Evolutionary conservation across 169 alveolate genomes (phyloP), one percentile per base, ranked within the genome.

Genomic region (Theileria equi): DNA sequence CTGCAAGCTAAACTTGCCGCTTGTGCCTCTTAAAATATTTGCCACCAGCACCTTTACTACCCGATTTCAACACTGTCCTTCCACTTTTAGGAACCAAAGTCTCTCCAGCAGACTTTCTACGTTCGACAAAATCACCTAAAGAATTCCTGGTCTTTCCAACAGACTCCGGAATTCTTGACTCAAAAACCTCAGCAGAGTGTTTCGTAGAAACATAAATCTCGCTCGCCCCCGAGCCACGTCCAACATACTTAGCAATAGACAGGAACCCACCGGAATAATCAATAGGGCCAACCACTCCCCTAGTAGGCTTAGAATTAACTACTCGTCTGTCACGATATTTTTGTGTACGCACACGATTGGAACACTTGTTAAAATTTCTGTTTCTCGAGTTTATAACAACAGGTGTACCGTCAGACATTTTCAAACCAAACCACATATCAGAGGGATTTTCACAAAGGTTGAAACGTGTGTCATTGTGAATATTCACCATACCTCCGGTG

Each of bases 401-500:
- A 6, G 83, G 82, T 34, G 77, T 72, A 2, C 92, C 92, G 50
- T 80, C 85, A 26, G 84, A 60, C 69, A 57, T 79, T 64, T 81
- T 85, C 40, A 85, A 60, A 19, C 92, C 92, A 57, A 78, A 81
- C 92, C 92, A 85, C 68, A 85, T 81, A 53, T 85, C 92, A 41
- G 87, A 74, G 1, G 92, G 92, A 41, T 85, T 85, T 59, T 85
- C 92, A 65, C 92, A 85, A 80, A 85, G 52, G 58, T 85, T 85
- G 36, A 77, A 60, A 26, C 70, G 54, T 47, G 71, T 66, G 50
- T 66, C 77, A 13, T 65, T 68, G 74, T 43, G 44, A 1, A 77
- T 77, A 70, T 77, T 77, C 52, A 77, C 86, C 86, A 77, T 53
- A 2, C 68, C 86, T 50, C 86, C 57, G 1, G 86, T 77, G 34